Evolutionary conservation across 495 filamentous ascomycete species (phyloP), one percentile per base, ranked within the genome.

Genomic region (Talaromyces ruber): DNA sequence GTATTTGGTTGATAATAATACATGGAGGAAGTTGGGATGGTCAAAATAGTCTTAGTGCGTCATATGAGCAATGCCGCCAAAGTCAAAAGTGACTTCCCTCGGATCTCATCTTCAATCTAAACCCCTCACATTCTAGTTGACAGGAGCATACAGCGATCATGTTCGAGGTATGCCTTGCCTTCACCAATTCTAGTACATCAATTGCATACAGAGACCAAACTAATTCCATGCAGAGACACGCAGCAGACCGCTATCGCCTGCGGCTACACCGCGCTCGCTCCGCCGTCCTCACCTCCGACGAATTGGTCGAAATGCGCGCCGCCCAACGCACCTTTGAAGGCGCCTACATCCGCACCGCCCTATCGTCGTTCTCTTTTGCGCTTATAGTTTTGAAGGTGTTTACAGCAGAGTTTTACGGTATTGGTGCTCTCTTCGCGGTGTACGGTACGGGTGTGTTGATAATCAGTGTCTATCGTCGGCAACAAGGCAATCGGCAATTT

Each of bases 241-340:
- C 77, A 37, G 76, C 72, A 57, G 78, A 81, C 66, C 76, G 75
- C 37, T 82, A 79, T 67, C 76, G 66, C 53, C 81, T 94, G 22
- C 88, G 92, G 50, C 78, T 89, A 64, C 93, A 97, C 79, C 86
- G 93, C 37, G 92, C 93, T 55, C 85, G 89, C 51, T 90, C 88
- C 32, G 90, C 95, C 6, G 79, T 93, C 22, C 82, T 97, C 53
- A 94, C 92, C 5, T 77, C 84, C 16, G 77, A 86, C 64, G 94
- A 98, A 70, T 84, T 98, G 11, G 89, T 96, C 59, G 93, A 98
- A 71, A 88, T 98, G 66, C 91, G 93, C 62, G 93, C 93, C 0
- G 89, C 93, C 4, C 94, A 98, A 72, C 84, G 94, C 18, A 98
- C 94, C 16, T 98, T 98, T 66, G 94, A 98, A 78, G 94, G 94